phyloP scores from a whole-genome alignment of 176 grass and related monocot species.

The Eragrostis curvula region DNA sequence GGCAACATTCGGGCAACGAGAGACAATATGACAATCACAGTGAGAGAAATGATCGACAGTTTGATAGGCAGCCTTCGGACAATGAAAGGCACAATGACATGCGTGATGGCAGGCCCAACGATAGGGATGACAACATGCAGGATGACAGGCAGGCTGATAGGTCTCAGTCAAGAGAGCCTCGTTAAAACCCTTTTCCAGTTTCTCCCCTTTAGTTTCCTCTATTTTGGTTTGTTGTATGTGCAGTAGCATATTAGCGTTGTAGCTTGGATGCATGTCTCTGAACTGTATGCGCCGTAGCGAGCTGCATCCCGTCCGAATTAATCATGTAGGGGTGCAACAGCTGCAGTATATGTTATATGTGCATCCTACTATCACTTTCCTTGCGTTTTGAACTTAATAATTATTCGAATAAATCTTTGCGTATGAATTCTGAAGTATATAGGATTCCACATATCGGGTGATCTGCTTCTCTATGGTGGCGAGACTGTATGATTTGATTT shows the following conservation, averaged over 20 bases:
- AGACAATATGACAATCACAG: conserved; percentile 42
- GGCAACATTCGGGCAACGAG: conserved; percentile 39
- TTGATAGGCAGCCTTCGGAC: conserved; percentile 48
- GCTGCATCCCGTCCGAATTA: conserved; percentile 23
- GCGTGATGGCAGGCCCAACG: conserved; percentile 26
- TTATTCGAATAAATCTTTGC: conserved; percentile 42
- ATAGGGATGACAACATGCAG: conserved; percentile 22
- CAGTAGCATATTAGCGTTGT: conserved; percentile 33
- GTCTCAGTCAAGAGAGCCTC: conserved; percentile 51
- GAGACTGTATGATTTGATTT: background rate
- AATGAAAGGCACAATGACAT: conserved; percentile 45
- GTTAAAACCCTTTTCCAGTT: conserved; percentile 25
- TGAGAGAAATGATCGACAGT: conserved; percentile 35
- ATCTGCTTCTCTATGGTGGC: background rate
- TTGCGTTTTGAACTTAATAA: conserved; percentile 33
- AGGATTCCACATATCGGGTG: background rate
- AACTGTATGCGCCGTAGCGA: conserved; percentile 29
- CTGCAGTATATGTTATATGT: conserved; percentile 43
- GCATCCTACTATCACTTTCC: conserved; percentile 35
- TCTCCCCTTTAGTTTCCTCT: conserved; percentile 17
- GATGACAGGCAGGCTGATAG: conserved; percentile 39
- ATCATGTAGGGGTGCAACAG: conserved; percentile 35
- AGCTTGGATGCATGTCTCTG: conserved; percentile 35
- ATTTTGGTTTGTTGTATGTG: conserved; percentile 56
- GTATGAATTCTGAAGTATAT: conserved; percentile 16